Conservation (phyloP, 768 basidiomycete genomes). For the Rhodotorula graminis region DNA sequence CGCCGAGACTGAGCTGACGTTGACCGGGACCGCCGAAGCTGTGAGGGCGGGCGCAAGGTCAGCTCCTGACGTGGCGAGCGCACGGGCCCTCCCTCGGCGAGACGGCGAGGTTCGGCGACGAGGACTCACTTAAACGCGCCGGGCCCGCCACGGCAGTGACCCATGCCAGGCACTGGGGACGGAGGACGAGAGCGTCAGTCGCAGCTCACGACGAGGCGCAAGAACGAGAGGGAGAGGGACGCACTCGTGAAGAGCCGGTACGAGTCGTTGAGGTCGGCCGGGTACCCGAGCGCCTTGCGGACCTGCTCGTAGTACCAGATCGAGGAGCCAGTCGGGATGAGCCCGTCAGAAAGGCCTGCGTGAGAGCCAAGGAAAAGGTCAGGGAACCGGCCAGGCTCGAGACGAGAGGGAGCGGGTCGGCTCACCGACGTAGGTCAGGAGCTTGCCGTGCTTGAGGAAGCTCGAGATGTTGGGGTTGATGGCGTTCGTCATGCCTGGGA, state of each 20-base stretch:
- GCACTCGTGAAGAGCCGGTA: conserved; percentile 17
- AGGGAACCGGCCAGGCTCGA: background rate
- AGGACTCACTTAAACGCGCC: conserved; percentile 5
- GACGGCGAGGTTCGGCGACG: too few relatives aligned
- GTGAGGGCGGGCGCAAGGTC: too few relatives aligned
- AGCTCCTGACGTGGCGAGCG: too few relatives aligned
- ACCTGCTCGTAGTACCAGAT: conserved; percentile 22
- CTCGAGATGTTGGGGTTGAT: conserved; percentile 17
- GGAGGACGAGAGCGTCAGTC: too few relatives aligned
- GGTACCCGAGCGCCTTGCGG: conserved; percentile 10
- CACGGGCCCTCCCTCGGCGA: too few relatives aligned
- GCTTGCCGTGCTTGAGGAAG: conserved; percentile 33
- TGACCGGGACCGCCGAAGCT: conserved; percentile 22
- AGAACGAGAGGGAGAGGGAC: background rate
- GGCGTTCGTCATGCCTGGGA: conserved; percentile 15
- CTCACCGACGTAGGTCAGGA: conserved; percentile 17
- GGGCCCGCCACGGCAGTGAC: conserved; percentile 10
- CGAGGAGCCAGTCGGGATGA: conserved; percentile 30
- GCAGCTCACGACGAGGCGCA: too few relatives aligned
- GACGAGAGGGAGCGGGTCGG: background rate
- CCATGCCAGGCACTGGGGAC: conserved; percentile 21
- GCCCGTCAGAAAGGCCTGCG: conserved; percentile 18
- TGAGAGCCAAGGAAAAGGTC: too few relatives aligned
- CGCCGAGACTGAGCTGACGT: background rate
- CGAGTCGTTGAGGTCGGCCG: conserved; percentile 13